Conservation (phyloP, 495 filamentous ascomycete genomes). For the Penicillium lividum region DNA sequence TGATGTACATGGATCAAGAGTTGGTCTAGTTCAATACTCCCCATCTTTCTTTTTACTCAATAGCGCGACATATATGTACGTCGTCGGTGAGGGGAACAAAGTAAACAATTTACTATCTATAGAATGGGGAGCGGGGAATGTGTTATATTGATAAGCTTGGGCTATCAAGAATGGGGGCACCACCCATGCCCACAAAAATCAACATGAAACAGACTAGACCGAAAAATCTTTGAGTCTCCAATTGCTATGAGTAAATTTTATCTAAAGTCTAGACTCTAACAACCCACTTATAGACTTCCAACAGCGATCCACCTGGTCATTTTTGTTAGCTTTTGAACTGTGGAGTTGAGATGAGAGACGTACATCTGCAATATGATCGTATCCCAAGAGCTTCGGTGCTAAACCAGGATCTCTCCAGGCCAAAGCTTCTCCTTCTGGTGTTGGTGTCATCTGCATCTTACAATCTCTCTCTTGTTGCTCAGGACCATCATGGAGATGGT, state of each 20-base stretch:
- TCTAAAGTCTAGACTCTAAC: constrained; percentile 23
- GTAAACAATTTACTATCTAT: background rate
- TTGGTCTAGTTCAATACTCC: background rate
- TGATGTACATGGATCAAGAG: background rate
- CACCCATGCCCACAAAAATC: background rate
- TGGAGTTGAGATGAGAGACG: background rate
- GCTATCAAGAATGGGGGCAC: constrained; percentile 9
- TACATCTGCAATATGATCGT: constrained; percentile 45
- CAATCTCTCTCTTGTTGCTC: constrained; percentile 51
- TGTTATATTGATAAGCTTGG: background rate
- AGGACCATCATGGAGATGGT: constrained; percentile 51
- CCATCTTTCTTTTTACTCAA: background rate
- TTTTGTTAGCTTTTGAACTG: background rate
- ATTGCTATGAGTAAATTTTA: background rate
- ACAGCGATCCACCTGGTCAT: constrained; percentile 17
- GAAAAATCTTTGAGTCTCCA: background rate
- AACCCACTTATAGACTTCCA: constrained; percentile 14
- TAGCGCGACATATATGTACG: background rate
- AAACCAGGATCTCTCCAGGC: constrained; percentile 49
- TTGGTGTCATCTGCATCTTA: constrained; percentile 46
- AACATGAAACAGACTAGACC: too few species aligned
- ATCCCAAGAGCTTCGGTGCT: constrained; percentile 44
- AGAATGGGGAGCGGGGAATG: background rate
- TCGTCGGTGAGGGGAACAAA: background rate
- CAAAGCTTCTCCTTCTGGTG: constrained; percentile 45